Base-by-base conservation (phyloP, 345 rosid species). In the Tarenaya hassleriana region DNA sequence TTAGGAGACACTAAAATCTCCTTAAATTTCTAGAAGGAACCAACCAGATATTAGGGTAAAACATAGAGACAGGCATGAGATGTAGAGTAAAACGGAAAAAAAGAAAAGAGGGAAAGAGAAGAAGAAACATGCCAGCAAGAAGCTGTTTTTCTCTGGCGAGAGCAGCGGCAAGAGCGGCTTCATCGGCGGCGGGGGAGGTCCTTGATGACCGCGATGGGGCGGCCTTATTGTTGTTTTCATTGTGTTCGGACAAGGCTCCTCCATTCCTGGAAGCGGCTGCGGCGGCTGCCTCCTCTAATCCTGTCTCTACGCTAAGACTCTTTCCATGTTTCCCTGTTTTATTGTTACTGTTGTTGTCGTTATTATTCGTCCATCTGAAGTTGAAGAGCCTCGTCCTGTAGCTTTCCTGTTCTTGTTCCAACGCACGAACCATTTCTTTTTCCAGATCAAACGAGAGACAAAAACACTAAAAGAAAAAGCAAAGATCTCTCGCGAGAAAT, bases 381-480 rank as follows among this genome's bases (percentile, higher is more conserved):
- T 77, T 69, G 61, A 61, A 73, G 70, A 86, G 63, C 61, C 79
- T 81, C 18, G 88, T 75, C 75, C 50, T 75, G 48, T 34, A 75
- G 43, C 81, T 78, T 55, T 77, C 77, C 61, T 83, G 86, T 64
- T 66, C 66, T 66, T 66, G 61, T 39, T 81, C 88, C 8, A 72
- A 57, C 8, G 79, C 73, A 31, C 69, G 76, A 65, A 69, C 85
- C 88, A 80, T 82, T 51, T 20, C 59, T 18, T 39, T 33, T 3
- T 44, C 31, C 9, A 55, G 55, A 34, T 34, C 0, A 15, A 41
- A 40, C 27, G 32, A 55, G 34, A 44, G 40, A 61, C 31, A 56
- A 37, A 55, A 32, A 49, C 48, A 21, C 41, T 27, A 41, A 20
- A 48, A 20, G 19, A 60, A 46, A 48, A 32, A n/a, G 11, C 47